These are phyloP conservation scores for Cryphonectria naterciae DNA, from an alignment of 2,329 filamentous ascomycete species.

Conservation along the genomic window DNA sequence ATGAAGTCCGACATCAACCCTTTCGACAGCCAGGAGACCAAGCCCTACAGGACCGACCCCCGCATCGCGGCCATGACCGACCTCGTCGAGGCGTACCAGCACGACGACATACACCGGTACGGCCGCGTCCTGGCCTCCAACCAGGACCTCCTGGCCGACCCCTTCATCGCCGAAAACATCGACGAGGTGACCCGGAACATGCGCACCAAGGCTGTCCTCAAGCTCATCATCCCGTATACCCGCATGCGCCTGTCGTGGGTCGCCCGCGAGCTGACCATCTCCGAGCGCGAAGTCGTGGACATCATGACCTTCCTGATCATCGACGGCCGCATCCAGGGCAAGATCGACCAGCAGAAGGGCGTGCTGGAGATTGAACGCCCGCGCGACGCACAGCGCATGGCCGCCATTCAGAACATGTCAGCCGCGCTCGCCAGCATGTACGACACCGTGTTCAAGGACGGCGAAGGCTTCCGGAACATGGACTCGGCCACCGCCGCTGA, in stretches of 20 bases:
- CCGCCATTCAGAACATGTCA: conserved; percentile 74
- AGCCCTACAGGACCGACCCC: conserved; percentile 94
- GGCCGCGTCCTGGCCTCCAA: conserved; percentile 86
- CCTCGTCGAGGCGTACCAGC: conserved; percentile 93
- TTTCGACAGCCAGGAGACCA: conserved; percentile 98
- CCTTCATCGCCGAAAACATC: conserved; percentile 98
- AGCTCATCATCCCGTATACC: conserved; percentile 92
- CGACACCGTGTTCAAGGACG: conserved; percentile 73
- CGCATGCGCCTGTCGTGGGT: conserved; percentile 89
- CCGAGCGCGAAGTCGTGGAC: conserved; percentile 84
- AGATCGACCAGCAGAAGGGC: conserved; percentile 86
- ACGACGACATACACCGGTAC: conserved; percentile 91
- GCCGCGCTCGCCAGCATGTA: conserved; percentile 71
- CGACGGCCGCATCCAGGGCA: conserved; percentile 82
- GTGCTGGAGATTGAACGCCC: conserved; percentile 78
- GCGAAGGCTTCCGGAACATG: conserved; percentile 65
- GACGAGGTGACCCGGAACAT: conserved; percentile 98
- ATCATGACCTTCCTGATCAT: conserved; percentile 95
- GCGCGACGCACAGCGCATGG: conserved; percentile 74
- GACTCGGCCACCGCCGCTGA: conserved; percentile 34
- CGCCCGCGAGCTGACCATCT: conserved; percentile 84
- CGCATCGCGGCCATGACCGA: conserved; percentile 97
- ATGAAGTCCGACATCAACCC: conserved; percentile 99
- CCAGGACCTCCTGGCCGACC: conserved; percentile 85
- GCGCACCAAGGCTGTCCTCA: conserved; percentile 92